Evolutionary conservation across 768 basidiomycete species (phyloP).

Genomic region (Lactifluus echinatus): DNA sequence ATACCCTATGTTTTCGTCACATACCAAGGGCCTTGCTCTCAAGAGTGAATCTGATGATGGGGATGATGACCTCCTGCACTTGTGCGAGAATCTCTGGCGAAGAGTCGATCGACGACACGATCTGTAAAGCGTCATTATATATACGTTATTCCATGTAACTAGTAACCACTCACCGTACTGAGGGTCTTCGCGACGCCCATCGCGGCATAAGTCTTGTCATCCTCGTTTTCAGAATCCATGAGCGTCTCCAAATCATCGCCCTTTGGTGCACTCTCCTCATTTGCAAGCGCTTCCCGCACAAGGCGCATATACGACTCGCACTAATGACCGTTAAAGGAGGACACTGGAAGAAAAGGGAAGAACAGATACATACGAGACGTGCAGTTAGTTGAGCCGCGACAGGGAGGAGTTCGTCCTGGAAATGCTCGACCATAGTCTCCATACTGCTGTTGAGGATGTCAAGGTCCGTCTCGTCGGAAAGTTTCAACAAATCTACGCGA

Average conservation of each 20-base stretch:
- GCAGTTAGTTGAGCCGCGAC: conserved; percentile 75
- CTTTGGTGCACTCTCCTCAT: conserved; percentile 41
- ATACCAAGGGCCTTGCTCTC: conserved; percentile 69
- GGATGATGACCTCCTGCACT: conserved; percentile 74
- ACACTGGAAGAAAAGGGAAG: background rate
- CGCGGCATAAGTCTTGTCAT: conserved; percentile 80
- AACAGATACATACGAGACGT: conserved; percentile 57
- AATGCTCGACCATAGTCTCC: conserved; percentile 81
- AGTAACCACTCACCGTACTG: conserved; percentile 44
- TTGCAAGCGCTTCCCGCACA: conserved; percentile 51
- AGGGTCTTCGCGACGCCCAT: conserved; percentile 87
- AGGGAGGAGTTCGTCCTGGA: conserved; percentile 75
- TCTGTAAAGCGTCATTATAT: conserved; percentile 32
- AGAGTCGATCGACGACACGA: conserved; percentile 65
- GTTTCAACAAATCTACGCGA: conserved; percentile 66
- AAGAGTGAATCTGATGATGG: conserved; percentile 67
- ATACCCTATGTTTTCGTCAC: conserved; percentile 20
- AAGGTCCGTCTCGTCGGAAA: conserved; percentile 86
- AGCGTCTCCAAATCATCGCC: conserved; percentile 49
- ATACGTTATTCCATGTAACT: background rate
- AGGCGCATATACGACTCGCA: conserved; percentile 79
- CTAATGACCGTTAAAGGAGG: conserved; percentile 30
- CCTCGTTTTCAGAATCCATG: conserved; percentile 46
- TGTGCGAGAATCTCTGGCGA: conserved; percentile 68
- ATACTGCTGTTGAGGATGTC: conserved; percentile 76